A percentile compares a stretch with the other conserved stretches of the same genome.
These are phyloP conservation scores for Cercospora sojina DNA, from an alignment of 2,329 filamentous ascomycete genomes.

Conservation along the genomic window DNA sequence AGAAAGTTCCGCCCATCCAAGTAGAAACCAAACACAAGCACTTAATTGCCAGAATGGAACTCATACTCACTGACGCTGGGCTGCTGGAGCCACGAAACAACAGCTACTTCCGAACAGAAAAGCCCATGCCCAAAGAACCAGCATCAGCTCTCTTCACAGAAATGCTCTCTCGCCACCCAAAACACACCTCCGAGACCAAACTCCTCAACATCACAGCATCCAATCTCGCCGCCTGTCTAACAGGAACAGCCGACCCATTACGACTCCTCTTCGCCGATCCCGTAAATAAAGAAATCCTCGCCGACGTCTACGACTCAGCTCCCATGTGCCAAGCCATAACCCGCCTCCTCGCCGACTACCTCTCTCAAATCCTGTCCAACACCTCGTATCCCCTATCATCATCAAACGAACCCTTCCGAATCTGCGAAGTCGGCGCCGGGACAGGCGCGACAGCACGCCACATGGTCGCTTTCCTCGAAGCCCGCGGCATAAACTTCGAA, in stretches of 20 bases:
- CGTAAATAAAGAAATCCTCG: constrained; percentile 1
- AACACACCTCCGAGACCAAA: constrained; percentile 15
- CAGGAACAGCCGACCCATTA: constrained; percentile 5
- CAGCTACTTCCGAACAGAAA: constrained; percentile 8
- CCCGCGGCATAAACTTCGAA: constrained; percentile 31
- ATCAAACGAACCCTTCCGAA: constrained; percentile 18
- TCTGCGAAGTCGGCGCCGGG: constrained; percentile 49
- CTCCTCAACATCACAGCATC: constrained; percentile 13
- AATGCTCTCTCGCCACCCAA: constrained; percentile 10
- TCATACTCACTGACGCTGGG: constrained; percentile 10
- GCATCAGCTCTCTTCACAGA: background rate
- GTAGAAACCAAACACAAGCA: constrained; percentile 6
- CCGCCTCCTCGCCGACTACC: constrained; percentile 7
- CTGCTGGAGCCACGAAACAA: constrained; percentile 4
- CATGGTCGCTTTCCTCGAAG: constrained; percentile 34
- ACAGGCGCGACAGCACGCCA: constrained; percentile 46
- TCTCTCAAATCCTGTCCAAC: background rate
- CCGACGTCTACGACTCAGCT: constrained; percentile 13
- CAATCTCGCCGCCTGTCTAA: constrained; percentile 12
- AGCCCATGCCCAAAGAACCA: background rate
- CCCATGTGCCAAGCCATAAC: constrained; percentile 15
- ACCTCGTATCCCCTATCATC: background rate
- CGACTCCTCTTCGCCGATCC: constrained; percentile 12
- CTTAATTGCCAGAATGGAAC: constrained; percentile 7
- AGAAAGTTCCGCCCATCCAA: background rate